phyloP scores from a whole-genome alignment of 164 flowering plant species.

The Berberis vulgaris region DNA sequence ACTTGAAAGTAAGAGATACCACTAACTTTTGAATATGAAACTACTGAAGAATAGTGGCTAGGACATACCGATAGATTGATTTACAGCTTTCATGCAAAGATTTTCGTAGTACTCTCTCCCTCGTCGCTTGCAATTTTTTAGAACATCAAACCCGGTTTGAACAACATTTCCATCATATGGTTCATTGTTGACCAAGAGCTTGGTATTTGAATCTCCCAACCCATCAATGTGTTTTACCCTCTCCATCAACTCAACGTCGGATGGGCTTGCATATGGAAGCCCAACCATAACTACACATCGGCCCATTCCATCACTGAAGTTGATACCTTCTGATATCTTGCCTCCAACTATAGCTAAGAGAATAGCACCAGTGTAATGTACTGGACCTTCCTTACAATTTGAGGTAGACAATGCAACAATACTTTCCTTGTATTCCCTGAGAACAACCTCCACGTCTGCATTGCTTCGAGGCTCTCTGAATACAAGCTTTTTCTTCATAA shows the following conservation, averaged over 20 bases:
- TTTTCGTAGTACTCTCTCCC: conserved; percentile 95
- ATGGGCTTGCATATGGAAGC: conserved; percentile 89
- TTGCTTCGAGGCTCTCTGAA: conserved; percentile 87
- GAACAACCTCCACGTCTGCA: conserved; percentile 57
- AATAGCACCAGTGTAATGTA: conserved; percentile 56
- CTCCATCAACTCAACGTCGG: conserved; percentile 80
- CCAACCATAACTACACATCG: conserved; percentile 97
- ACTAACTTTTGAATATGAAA: neutral
- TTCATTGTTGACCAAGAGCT: conserved; percentile 12
- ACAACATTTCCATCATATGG: conserved; percentile 22
- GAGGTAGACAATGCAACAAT: conserved; percentile 26
- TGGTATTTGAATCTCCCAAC: conserved; percentile 25
- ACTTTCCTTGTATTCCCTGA: conserved; percentile 72
- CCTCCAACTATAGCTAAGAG: conserved; percentile 96
- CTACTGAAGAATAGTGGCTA: neutral
- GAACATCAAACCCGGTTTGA: conserved; percentile 57
- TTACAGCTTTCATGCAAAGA: conserved; percentile 98
- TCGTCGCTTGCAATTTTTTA: conserved; percentile 70
- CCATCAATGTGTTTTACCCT: conserved; percentile 87
- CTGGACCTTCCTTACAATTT: conserved; percentile 19
- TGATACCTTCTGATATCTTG: conserved; percentile 93
- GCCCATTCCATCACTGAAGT: conserved; percentile 96
- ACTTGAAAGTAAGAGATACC: neutral
- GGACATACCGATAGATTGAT: conserved; percentile 85
- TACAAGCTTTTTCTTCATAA: conserved; percentile 66